Evolutionary conservation across 257 asterid species (phyloP), one percentile per base, ranked within the genome.

Genomic region (Solanum dulcamara): DNA sequence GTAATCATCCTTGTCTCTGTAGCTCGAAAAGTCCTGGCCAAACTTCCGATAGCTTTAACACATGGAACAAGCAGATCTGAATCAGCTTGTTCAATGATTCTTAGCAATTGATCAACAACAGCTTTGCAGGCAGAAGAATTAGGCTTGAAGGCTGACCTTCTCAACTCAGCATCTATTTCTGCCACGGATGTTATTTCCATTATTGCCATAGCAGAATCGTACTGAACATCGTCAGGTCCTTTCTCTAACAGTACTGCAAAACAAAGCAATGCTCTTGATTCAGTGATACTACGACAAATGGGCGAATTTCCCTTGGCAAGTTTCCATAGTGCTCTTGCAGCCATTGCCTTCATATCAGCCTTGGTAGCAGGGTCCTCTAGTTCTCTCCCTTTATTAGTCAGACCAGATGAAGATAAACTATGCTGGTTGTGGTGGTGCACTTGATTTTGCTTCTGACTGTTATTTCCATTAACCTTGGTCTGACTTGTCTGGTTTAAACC

Each of bases 121-220:
- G 95, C 96, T 72, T 93, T 93, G 89, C 97, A 93, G 51, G 96
- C 96, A 1, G 92, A 94, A 1, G 96, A 91, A 77, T 91, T 94
- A 68, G 97, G 97, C 87, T 92, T 93, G 89, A 94, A 94, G 0
- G 96, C 96, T 2, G 96, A 87, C 75, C 92, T 71, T 80, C 96
- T 88, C 24, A 93, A 84, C 24, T 94, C 97, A 4, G 95, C 84
- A 9, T 94, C 95, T 22, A 83, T 80, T 35, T 93, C 95, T 3
- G 97, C 97, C 14, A 93, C 93, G 0, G 96, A 92, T 0, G 97
- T 93, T 80, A 94, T 94, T 89, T 94, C 97, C 96, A 93, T 92
- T 85, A 87, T 46, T 3, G 89, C 89, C 85, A 77, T 80, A 9
- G 89, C 84, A 17, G 87, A 87, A 67, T 84, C 70, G 50, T 50